These are phyloP conservation scores for Phytophthora cactorum DNA, from an alignment of 352 stramenopile genomes.

Conservation along the genomic window DNA sequence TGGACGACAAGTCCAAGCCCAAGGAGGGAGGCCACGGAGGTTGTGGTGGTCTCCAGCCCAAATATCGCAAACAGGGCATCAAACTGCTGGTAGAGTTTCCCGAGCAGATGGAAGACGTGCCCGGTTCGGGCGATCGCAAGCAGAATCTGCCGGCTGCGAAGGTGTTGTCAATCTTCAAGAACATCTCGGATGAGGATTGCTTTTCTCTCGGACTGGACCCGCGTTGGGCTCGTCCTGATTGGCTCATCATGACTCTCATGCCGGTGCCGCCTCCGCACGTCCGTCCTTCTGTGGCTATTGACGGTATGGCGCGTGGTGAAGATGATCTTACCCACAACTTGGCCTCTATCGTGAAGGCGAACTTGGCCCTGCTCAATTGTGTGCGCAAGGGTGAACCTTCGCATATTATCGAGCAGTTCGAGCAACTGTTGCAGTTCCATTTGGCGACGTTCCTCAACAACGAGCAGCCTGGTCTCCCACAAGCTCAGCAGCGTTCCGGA, in stretches of 20 bases:
- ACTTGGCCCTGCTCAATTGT: conserved; percentile 95
- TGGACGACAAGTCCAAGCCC: conserved; percentile 84
- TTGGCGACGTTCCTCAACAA: conserved; percentile 98
- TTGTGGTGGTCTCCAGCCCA: conserved; percentile 90
- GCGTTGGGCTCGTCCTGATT: conserved; percentile 96
- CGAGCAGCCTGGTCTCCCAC: conserved; percentile 94
- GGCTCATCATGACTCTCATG: conserved; percentile 98
- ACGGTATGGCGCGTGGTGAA: conserved; percentile 94
- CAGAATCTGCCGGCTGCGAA: conserved; percentile 96
- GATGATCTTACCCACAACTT: conserved; percentile 99
- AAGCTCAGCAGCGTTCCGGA: conserved; percentile 96
- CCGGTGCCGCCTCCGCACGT: conserved; percentile 98
- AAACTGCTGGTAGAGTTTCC: conserved; percentile 96
- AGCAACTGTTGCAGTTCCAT: conserved; percentile 88
- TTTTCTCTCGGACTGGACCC: conserved; percentile 95
- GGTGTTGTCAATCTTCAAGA: conserved; percentile 97
- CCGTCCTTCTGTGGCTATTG: conserved; percentile 95
- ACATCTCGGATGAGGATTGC: conserved; percentile 98
- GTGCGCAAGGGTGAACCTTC: conserved; percentile 95
- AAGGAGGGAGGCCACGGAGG: conserved; percentile 85
- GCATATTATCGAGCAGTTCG: conserved; percentile 96
- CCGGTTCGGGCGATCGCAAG: conserved; percentile 95
- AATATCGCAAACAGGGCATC: conserved; percentile 96
- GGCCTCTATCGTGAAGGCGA: conserved; percentile 98
- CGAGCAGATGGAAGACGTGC: conserved; percentile 94